Conservation (phyloP, 2,329 filamentous ascomycete species). For the Paecilomyces niveus region DNA sequence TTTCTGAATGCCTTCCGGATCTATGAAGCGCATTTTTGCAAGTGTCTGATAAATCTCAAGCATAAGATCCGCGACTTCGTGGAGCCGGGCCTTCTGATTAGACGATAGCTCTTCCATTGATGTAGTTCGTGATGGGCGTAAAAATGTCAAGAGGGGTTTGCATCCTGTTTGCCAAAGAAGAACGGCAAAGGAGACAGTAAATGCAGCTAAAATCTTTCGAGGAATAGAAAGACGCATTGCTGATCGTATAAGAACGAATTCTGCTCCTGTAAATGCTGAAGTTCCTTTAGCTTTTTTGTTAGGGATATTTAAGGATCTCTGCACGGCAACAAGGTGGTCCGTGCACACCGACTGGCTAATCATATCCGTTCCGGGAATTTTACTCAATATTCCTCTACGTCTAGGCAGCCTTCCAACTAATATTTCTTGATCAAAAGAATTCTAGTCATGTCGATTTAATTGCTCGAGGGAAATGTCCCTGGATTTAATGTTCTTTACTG, state of each 20-base stretch:
- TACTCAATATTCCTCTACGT: too few species aligned
- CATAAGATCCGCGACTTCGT: constrained; percentile 19
- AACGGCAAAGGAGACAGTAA: background rate
- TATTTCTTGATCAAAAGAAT: too few species aligned
- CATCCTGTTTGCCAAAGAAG: background rate
- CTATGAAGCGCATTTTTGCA: constrained; percentile 19
- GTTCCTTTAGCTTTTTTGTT: background rate
- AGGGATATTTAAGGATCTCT: too few species aligned
- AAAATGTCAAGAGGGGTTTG: background rate
- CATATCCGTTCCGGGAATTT: too few species aligned
- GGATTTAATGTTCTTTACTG: too few species aligned
- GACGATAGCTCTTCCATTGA: background rate
- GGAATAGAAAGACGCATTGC: background rate
- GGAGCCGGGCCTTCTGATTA: constrained; percentile 5
- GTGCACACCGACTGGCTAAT: background rate
- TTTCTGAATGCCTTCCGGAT: constrained; percentile 1
- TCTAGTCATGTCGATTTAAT: too few species aligned
- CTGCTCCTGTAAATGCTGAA: background rate
- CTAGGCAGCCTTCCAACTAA: too few species aligned
- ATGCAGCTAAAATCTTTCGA: background rate
- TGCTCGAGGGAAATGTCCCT: too few species aligned
- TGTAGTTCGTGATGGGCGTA: background rate
- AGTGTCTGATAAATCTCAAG: constrained; percentile 23
- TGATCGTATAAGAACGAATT: too few species aligned
- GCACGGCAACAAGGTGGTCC: background rate